Percentiles rank a stretch among this genome's conserved stretches.
phyloP scores from a whole-genome alignment of 202 grass and related monocot genomes.

The Dendrocalamus latiflorus region DNA sequence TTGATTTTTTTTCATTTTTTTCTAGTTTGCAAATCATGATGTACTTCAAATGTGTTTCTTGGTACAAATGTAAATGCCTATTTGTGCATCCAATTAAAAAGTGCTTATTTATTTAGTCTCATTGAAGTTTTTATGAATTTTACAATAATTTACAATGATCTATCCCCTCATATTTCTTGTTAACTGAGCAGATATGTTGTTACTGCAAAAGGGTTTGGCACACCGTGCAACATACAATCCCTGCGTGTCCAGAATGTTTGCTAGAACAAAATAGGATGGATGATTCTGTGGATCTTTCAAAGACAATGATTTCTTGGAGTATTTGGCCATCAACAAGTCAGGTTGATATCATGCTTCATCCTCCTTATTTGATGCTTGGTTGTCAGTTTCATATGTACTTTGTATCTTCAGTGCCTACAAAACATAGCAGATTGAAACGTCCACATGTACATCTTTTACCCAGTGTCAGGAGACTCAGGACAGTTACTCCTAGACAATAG shows the following conservation, averaged over 20 bases:
- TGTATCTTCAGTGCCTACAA: background rate
- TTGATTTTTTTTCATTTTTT: too few relatives aligned
- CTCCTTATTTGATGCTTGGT: background rate
- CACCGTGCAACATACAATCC: too few relatives aligned
- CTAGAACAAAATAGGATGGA: background rate
- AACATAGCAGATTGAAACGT: background rate
- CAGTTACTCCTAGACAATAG: conserved; percentile 6
- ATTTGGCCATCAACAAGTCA: conserved; percentile 38
- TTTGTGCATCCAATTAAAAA: too few relatives aligned
- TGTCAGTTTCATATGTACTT: conserved; percentile 11
- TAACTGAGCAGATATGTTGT: too few relatives aligned
- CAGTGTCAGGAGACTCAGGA: background rate
- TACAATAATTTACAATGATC: too few relatives aligned
- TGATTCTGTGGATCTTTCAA: conserved; percentile 26
- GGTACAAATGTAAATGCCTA: too few relatives aligned
- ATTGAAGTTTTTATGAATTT: too few relatives aligned
- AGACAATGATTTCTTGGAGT: conserved; percentile 34
- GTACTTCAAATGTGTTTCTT: too few relatives aligned
- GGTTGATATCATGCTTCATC: conserved; percentile 29
- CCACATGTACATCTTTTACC: background rate
- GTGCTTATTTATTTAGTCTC: too few relatives aligned
- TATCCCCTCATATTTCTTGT: too few relatives aligned
- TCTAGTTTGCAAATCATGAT: too few relatives aligned
- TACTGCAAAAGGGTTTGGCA: too few relatives aligned
- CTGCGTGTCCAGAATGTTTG: conserved; percentile 26